Evolutionary conservation across 2,329 filamentous ascomycete genomes (phyloP), one percentile per base, ranked within the genome.

Genomic region (Herpotrichia juniperi): DNA sequence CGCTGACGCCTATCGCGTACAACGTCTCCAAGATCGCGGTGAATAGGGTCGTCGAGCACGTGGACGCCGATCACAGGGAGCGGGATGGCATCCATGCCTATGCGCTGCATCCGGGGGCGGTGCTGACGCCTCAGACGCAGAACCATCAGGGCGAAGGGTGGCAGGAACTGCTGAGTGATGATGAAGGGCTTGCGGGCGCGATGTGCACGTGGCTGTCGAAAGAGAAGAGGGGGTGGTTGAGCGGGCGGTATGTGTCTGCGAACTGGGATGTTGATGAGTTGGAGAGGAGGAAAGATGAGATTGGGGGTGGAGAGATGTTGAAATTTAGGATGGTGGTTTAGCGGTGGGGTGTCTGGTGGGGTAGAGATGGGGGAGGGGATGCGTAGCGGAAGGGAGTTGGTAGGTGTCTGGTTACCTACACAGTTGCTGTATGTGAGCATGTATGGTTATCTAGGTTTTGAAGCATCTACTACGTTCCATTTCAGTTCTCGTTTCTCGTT

Each of bases 231-330:
- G 28, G 28, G 8, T 35, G 37, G 21, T 31, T 64, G 30, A 46
- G 26, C 35, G 59, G 62, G 35, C 30, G 62, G 26, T 66, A 61
- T 48, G 21, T 63, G 14, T 48, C 30, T 52, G 53, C 46, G 8
- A 55, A 50, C 22, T 64, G 59, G 59, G 62, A 66, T 56, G 48
- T 61, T 11, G 54, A 57, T 9, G 59, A 66, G 51, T 44, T 66
- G 49, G 37, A 52, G 44, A 34, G 30, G 26, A 59, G 43, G 45
- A 57, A 49, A 42, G 50, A 54, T 9, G 56, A 63, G 40, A 57
- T 65, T 47, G 51, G 54, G 14, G 37, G 46, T 34, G 45, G 46
- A 26, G 58, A 63, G 46, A 50, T 56, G 50, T 43, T 66, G 40
- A 66, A 61, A 47, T 40, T 40, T n/a, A 24, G 21, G 37, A 40